Conservation (phyloP, 805 yeast species). For the Myxozyma neotropica region DNA sequence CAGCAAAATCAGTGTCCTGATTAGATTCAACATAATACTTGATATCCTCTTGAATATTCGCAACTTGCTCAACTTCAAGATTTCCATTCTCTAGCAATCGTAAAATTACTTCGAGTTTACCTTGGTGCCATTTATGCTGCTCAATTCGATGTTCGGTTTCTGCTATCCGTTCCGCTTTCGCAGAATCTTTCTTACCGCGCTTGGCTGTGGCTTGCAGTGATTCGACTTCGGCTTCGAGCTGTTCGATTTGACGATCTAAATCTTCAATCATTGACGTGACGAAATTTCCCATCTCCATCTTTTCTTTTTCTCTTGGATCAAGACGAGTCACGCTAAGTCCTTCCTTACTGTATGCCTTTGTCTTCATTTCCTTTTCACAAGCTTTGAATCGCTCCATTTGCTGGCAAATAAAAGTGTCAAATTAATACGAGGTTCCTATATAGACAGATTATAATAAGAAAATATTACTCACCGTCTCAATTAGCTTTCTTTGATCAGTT, state of each 20-base stretch:
- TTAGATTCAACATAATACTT: constrained; percentile 91
- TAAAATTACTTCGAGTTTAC: constrained; percentile 74
- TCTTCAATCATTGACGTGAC: constrained; percentile 74
- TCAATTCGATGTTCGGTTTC: constrained; percentile 65
- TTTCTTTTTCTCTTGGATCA: constrained; percentile 81
- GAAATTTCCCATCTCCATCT: constrained; percentile 70
- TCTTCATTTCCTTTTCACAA: constrained; percentile 88
- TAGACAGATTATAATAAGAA: not conserved
- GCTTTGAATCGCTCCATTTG: constrained; percentile 97
- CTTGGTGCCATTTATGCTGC: constrained; percentile 77
- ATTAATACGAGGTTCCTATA: not conserved
- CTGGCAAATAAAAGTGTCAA: too few relatives aligned
- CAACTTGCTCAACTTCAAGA: constrained; percentile 74
- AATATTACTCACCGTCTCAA: constrained; percentile 45
- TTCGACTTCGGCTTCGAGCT: constrained; percentile 71
- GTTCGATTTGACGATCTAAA: constrained; percentile 77
- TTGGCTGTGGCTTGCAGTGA: constrained; percentile 54
- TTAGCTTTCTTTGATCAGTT: constrained; percentile 71
- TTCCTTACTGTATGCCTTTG: constrained; percentile 91
- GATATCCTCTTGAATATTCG: constrained; percentile 82
- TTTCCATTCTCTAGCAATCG: constrained; percentile 78
- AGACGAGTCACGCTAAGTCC: constrained; percentile 75
- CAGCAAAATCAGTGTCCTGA: constrained; percentile 89
- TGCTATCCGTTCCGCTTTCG: constrained; percentile 60
- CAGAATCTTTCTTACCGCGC: constrained; percentile 61